phyloP scores from a whole-genome alignment of 352 stramenopile species.

The Aphanomyces stellatus region DNA sequence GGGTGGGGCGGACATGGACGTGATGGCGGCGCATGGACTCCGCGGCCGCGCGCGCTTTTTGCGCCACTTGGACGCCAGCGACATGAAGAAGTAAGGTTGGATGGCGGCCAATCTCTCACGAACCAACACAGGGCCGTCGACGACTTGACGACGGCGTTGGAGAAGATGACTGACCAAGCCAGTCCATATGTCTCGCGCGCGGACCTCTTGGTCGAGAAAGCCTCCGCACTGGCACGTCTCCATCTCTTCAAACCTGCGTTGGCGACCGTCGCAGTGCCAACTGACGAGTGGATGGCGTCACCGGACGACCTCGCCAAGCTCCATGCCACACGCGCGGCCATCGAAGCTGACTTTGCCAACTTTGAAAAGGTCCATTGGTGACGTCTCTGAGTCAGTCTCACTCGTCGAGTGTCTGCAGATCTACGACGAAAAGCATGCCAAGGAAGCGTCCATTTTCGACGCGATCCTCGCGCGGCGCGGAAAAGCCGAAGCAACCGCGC shows the following conservation, averaged over 20 bases:
- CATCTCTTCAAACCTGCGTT: not conserved
- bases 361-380: no score
- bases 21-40: not conserved
- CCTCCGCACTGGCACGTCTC: not conserved
- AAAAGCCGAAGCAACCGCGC: not conserved
- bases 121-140: not conserved
- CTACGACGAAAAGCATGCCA: not conserved
- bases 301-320: no score
- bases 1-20: not conserved
- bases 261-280: not conserved
- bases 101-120: not conserved
- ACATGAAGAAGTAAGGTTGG: constrained; percentile 5
- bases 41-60: not conserved
- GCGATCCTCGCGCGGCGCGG: not conserved
- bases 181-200: not conserved
- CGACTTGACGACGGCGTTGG: not conserved
- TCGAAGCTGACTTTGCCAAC: no score
- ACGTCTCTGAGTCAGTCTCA: no score
- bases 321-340: no score
- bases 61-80: not conserved
- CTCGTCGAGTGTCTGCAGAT: no score
- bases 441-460: not conserved
- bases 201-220: not conserved
- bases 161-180: not conserved
- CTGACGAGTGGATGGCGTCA: not conserved